Base-by-base conservation (phyloP, 306 rosid species). In the Acmispon strigosus region DNA sequence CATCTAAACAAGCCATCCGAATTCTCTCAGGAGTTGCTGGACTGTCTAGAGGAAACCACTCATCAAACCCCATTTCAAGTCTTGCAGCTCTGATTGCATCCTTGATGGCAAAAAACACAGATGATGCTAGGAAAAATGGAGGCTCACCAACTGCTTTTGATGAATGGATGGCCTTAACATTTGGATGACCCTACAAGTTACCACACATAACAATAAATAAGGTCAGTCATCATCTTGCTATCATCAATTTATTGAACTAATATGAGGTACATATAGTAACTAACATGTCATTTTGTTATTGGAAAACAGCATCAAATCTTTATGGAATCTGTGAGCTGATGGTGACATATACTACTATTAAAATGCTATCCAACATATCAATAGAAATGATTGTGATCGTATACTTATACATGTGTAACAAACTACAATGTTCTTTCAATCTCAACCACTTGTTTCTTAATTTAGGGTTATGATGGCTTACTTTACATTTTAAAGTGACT, bases 121-220 rank as follows among this genome's bases (percentile, higher is more conserved):
- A 79, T 2, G 97, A 86, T 62, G 98, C 96, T 70, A 94, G 79
- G 80, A 94, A 94, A 88, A 94, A 94, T 17, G 98, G 98, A 41
- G 98, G 96, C 86, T 94, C 97, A 4, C 98, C 97, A 72, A 90
- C 98, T 7, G 95, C 98, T 87, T 94, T 94, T 8, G 96, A 94
- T 49, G 97, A 94, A 82, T 90, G 97, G 71, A 94, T 77, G 70
- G 97, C 96, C 84, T 89, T 89, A 42, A 87, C 92, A 70, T 94
- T 94, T 47, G 97, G 96, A 85, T 94, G 95, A 39, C 98, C 97
- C 98, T 90, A 62, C 57, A 49, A 58, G 64, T 80, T 65, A 62
- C 73, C 12, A 18, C 29, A 73, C 19, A 49, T 32, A 76, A 41
- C 73, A 57, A 60, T 0, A 27, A 42, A 41, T 51, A 52, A 49